Evolutionary conservation across 805 yeast genomes (phyloP).

Genomic region (Yamadazyma tumulicola): DNA sequence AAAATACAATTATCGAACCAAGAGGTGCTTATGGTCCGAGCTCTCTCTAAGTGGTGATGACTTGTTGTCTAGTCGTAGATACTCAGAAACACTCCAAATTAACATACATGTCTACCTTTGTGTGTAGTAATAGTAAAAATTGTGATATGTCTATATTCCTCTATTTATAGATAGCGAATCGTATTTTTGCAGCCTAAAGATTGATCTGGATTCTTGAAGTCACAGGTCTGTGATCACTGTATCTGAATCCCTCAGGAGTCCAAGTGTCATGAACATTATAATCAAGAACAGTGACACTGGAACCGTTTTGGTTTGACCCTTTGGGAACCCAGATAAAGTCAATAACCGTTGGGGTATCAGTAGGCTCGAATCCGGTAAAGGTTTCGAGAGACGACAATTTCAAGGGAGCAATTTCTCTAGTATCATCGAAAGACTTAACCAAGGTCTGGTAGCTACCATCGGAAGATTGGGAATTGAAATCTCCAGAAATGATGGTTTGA

Average conservation of each 20-base stretch:
- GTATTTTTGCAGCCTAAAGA: neutral
- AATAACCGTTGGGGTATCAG: constrained; percentile 26
- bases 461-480: constrained; percentile 44
- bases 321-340: constrained; percentile 39
- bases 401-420: constrained; percentile 31
- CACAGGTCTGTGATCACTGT: constrained; percentile 50
- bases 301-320: constrained; percentile 12
- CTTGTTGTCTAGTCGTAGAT: too few relatives aligned
- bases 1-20: too few relatives aligned
- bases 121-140: too few relatives aligned
- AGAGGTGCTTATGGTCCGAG: too few relatives aligned
- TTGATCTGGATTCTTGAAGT: constrained; percentile 7
- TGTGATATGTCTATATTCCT: too few relatives aligned
- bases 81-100: too few relatives aligned
- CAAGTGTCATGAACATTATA: constrained; percentile 32
- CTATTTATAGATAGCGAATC: too few relatives aligned
- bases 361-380: constrained; percentile 35
- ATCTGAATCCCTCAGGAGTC: constrained; percentile 28
- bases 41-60: too few relatives aligned
- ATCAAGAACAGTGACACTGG: constrained; percentile 17
- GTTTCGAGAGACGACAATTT: constrained; percentile 26
- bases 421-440: constrained; percentile 15
- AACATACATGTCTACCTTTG: too few relatives aligned
- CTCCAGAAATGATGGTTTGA: constrained; percentile 49
- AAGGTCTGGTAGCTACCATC: constrained; percentile 31